Evolutionary conservation across 2,329 filamentous ascomycete species (phyloP), one percentile per base, ranked within the genome.

Genomic region (Ascochyta fabae): DNA sequence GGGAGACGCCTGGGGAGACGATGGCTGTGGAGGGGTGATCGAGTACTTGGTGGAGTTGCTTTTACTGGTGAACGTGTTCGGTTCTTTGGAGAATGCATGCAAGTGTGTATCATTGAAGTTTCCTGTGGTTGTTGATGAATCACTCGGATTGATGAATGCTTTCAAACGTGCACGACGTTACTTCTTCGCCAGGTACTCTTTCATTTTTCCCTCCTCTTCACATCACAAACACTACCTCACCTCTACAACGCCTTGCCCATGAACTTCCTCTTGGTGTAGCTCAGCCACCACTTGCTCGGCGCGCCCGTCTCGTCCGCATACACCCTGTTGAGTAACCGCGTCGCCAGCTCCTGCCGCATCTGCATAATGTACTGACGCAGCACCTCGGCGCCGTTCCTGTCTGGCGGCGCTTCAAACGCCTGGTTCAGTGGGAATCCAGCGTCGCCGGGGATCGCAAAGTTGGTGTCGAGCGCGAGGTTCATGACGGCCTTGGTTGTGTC

Each of bases 241-340:
- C 8, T 33, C 22, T 70, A 75, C 65, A 77, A 65, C 19, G 78
- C 72, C 86, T 98, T 98, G 76, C 93, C 93, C 95, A 99, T 98
- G 75, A 99, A 99, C 86, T 97, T 97, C 80, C 95, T 88, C 88
- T 98, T 98, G 49, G 91, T 91, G 77, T 97, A 99, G 83, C 95
- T 98, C 76, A 99, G 79, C 95, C 95, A 99, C 91, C 94, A 98
- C 53, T 88, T 87, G 62, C 79, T 91, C 77, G 82, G 93, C 78
- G 73, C 85, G 77, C 77, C 74, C 26, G 70, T 84, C 66, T 80
- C 84, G 63, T 93, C 92, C 51, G 90, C 88, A 75, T 96, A 99
- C 62, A 99, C 88, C 67, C 93, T 86, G 48, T 90, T 89, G 74
- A 97, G 79, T 79, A 99, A 82, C 75, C 95, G 84, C 53, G 83